These are phyloP conservation scores for Colletotrichum sidae DNA, from an alignment of 2,329 filamentous ascomycete species.

Conservation along the genomic window DNA sequence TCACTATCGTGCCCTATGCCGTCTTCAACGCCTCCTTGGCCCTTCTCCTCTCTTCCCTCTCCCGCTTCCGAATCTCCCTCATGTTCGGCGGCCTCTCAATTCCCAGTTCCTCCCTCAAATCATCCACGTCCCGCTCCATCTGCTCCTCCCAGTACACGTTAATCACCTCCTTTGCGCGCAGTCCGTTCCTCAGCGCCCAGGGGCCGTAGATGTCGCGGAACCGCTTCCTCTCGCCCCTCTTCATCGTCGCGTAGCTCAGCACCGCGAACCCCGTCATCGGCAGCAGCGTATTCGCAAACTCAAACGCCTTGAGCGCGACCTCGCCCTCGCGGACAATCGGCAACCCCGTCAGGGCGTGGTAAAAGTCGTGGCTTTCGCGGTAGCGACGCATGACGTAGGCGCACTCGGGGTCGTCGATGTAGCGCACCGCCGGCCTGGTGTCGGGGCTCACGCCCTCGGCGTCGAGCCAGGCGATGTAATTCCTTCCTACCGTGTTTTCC, in stretches of 20 bases:
- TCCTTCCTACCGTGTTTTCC: conserved; percentile 78
- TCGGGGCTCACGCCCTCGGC: conserved; percentile 93
- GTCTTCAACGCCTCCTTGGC: conserved; percentile 61
- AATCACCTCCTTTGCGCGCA: conserved; percentile 82
- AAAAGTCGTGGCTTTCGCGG: conserved; percentile 97
- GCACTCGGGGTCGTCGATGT: conserved; percentile 94
- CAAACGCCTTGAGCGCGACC: conserved; percentile 96
- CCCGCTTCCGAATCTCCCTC: conserved; percentile 77
- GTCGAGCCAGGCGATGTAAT: conserved; percentile 93
- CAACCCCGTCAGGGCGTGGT: conserved; percentile 91
- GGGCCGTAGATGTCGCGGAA: conserved; percentile 85
- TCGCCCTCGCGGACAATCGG: conserved; percentile 96
- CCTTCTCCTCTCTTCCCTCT: conserved; percentile 75
- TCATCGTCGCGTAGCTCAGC: conserved; percentile 87
- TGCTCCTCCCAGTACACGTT: conserved; percentile 99
- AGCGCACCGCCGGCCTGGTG: conserved; percentile 83
- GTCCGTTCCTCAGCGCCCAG: conserved; percentile 89
- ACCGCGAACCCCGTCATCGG: conserved; percentile 95
- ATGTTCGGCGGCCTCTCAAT: conserved; percentile 92
- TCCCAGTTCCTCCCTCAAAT: conserved; percentile 78
- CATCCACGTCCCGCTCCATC: conserved; percentile 84
- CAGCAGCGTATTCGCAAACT: conserved; percentile 93
- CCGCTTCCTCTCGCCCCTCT: conserved; percentile 79
- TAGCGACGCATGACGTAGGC: conserved; percentile 99
- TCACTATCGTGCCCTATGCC: conserved; percentile 1